Conservation (phyloP, 108 stramenopile genomes). For the Phaeodactylum tricornutum region DNA sequence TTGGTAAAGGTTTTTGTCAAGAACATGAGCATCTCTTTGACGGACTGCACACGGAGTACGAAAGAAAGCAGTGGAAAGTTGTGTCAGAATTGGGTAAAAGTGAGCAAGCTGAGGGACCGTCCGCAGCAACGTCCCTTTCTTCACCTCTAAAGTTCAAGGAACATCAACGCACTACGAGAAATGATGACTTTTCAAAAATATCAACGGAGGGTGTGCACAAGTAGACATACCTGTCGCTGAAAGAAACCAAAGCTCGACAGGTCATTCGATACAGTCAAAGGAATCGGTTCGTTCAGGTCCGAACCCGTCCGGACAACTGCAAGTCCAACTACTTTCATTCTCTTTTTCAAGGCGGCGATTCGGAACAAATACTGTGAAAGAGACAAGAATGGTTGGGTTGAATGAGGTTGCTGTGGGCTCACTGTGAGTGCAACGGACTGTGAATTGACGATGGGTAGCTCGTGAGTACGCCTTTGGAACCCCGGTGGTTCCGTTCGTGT, state of each 20-base stretch:
- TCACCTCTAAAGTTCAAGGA: no score
- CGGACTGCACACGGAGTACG: no score
- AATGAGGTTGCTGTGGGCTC: no score
- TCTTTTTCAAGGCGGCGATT: background rate
- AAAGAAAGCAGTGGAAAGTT: no score
- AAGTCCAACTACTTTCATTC: slow-evolving; percentile 72
- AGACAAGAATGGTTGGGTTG: background rate
- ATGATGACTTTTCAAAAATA: background rate
- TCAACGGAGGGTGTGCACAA: background rate
- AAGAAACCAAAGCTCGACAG: slow-evolving; percentile 85
- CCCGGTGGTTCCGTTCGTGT: no score
- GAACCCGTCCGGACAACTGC: slow-evolving; percentile 65
- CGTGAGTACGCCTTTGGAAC: no score
- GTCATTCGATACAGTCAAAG: slow-evolving; percentile 59
- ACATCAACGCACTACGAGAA: background rate
- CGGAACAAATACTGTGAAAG: background rate
- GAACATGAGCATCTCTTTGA: slow-evolving; percentile 97
- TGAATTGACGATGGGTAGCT: no score
- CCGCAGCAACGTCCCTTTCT: no score
- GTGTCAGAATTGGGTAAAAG: no score
- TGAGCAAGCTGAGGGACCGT: no score
- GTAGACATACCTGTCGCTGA: slow-evolving; percentile 66
- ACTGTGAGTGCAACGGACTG: no score
- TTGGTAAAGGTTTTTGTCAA: slow-evolving; percentile 96
- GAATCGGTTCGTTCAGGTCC: slow-evolving; percentile 62